Percentiles rank a stretch among this genome's conserved stretches.
Evolutionary conservation across 2,329 filamentous ascomycete genomes (phyloP).

Genomic region (Claviceps sp.): DNA sequence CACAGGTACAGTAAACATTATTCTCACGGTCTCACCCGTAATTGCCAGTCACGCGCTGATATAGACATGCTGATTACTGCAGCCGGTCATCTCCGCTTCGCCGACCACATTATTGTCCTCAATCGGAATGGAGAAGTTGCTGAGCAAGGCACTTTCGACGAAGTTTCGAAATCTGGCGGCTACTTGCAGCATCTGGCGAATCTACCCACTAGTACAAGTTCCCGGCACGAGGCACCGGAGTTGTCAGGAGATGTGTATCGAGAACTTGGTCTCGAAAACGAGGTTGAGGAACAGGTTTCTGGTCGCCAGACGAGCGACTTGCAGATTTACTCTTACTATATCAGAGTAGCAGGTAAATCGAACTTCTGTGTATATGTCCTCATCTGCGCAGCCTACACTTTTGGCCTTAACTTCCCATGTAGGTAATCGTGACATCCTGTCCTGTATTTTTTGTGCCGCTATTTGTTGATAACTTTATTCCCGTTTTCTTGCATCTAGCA

Average conservation of each 20-base stretch:
- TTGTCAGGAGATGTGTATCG: slow-evolving; percentile 8
- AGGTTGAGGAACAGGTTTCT: slow-evolving; percentile 6
- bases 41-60: too few species aligned
- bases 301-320: slow-evolving; percentile 8
- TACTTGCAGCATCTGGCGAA: slow-evolving; percentile 3
- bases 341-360: slow-evolving; percentile 8
- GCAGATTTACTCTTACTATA: slow-evolving; percentile 10
- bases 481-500: slow-evolving; percentile 3
- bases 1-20: slow-evolving; percentile 8
- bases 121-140: slow-evolving; percentile 10
- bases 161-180: slow-evolving; percentile 3
- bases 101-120: slow-evolving; percentile 14
- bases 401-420: slow-evolving; percentile 12
- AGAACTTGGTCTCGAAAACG: slow-evolving; percentile 9
- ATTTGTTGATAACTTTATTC: background rate
- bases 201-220: background rate
- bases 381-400: slow-evolving; percentile 9
- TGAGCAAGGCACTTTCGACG: slow-evolving; percentile 10
- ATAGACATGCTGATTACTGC: background rate
- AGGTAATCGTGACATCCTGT: background rate
- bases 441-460: background rate
- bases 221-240: slow-evolving; percentile 4
- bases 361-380: slow-evolving; percentile 8
- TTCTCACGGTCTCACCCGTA: too few species aligned
- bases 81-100: slow-evolving; percentile 12